phyloP scores from a whole-genome alignment of 2,329 filamentous ascomycete genomes.

The Ceratocystis smalleyi region DNA sequence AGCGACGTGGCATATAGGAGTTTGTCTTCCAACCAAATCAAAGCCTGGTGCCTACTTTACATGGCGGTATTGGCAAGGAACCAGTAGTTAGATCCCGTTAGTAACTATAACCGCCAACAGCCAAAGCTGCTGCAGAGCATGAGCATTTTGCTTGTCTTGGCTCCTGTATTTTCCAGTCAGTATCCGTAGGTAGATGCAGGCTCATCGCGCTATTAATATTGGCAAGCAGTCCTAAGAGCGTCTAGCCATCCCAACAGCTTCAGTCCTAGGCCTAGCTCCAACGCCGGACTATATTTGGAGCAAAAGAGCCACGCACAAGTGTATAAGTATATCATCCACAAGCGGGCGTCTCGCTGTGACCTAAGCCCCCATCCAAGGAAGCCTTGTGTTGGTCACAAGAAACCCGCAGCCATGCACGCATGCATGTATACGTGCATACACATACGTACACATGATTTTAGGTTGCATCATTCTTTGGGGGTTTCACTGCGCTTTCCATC shows the following conservation, averaged over 20 bases:
- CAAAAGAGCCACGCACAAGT: too few relatives aligned
- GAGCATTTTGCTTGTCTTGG: not conserved
- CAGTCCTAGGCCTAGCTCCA: not conserved
- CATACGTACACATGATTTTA: not conserved
- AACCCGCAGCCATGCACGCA: not conserved
- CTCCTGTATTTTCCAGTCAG: not conserved
- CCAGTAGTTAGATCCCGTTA: not conserved
- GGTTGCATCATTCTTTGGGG: conserved; percentile 3
- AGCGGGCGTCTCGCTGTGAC: too few relatives aligned
- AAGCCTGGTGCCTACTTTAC: not conserved
- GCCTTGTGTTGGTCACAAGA: not conserved
- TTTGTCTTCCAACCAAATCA: not conserved
- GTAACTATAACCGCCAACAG: not conserved
- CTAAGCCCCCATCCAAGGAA: not conserved
- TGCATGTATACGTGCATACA: not conserved
- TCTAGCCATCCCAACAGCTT: not conserved
- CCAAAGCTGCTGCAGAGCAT: not conserved
- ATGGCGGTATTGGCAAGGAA: not conserved
- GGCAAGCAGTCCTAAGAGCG: too few relatives aligned
- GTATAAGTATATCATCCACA: too few relatives aligned
- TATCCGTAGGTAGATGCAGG: too few relatives aligned
- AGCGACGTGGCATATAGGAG: not conserved
- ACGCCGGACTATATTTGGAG: not conserved
- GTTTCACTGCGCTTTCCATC: not conserved
- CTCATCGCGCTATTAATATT: too few relatives aligned